These are phyloP conservation scores for Phragmites australis DNA, from an alignment of 176 grass and related monocot species.

Conservation along the genomic window DNA sequence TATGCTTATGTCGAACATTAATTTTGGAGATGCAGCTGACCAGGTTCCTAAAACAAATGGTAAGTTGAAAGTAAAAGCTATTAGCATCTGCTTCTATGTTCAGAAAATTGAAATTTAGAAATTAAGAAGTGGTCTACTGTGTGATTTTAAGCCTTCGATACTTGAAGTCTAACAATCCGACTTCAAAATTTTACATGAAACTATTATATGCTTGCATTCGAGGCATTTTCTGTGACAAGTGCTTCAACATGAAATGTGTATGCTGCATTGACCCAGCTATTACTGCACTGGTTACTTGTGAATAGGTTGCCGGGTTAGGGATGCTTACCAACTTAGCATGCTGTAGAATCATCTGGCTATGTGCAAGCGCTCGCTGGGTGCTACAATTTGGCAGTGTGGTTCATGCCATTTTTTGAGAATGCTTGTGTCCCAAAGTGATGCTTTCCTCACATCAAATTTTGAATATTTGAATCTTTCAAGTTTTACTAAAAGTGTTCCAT, in stretches of 20 bases:
- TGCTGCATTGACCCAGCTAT: neutral
- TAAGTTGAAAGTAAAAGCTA: neutral
- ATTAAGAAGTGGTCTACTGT: no score
- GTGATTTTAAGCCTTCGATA: no score
- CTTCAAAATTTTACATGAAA: neutral
- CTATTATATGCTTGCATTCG: neutral
- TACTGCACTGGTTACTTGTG: neutral
- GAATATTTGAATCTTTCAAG: no score
- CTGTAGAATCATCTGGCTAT: no score
- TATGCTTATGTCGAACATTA: no score
- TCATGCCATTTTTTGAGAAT: no score
- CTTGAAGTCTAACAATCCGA: neutral
- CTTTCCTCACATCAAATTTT: no score
- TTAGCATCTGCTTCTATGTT: no score
- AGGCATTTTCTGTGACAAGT: neutral
- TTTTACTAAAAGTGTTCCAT: no score
- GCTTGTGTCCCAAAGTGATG: no score
- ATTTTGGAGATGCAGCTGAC: neutral
- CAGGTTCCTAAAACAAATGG: neutral
- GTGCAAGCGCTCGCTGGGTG: neutral
- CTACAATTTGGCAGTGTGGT: neutral
- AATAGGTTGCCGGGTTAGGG: neutral
- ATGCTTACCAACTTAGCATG: no score
- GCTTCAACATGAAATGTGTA: neutral
- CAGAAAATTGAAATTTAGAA: conserved; percentile 18